Evolutionary conservation across 2,329 filamentous ascomycete genomes (phyloP).

Genomic region (Nannizzia gypsea): DNA sequence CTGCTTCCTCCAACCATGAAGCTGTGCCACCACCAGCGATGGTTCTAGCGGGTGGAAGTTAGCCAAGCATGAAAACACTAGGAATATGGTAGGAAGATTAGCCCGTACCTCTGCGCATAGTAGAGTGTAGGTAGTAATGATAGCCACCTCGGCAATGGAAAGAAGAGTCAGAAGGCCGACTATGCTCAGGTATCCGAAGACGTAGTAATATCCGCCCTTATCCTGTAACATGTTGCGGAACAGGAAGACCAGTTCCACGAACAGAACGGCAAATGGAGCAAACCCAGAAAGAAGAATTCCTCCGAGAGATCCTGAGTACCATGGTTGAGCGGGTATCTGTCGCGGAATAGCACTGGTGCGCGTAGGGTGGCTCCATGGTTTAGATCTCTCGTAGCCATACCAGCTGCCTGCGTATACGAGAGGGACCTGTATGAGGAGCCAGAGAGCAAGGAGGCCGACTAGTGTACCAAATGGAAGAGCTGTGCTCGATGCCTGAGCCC

Average conservation of each 20-base stretch:
- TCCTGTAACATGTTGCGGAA: conserved; percentile 84
- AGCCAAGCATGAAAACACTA: not conserved
- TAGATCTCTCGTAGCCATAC: conserved; percentile 57
- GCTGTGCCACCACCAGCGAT: conserved; percentile 88
- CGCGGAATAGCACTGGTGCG: conserved; percentile 61
- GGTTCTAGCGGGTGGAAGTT: conserved; percentile 43
- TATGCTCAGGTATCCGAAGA: conserved; percentile 73
- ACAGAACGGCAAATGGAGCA: conserved; percentile 75
- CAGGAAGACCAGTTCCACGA: conserved; percentile 75
- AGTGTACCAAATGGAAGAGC: conserved; percentile 75
- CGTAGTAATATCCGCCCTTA: conserved; percentile 84
- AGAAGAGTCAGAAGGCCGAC: conserved; percentile 61
- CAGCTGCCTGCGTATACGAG: conserved; percentile 71
- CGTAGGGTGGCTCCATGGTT: conserved; percentile 69
- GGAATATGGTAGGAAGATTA: not conserved
- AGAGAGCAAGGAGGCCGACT: conserved; percentile 58
- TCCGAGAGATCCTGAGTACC: conserved; percentile 57
- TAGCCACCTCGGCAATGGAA: conserved; percentile 69
- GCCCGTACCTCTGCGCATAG: conserved; percentile 61
- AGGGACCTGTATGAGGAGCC: conserved; percentile 76
- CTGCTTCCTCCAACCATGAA: conserved; percentile 69
- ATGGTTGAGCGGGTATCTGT: conserved; percentile 61
- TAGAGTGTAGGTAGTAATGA: conserved; percentile 72
- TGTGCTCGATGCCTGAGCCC: conserved; percentile 79
- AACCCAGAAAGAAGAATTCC: conserved; percentile 61